phyloP scores from a whole-genome alignment of 2,329 filamentous ascomycete species.

The Paraconiothyrium brasiliense region DNA sequence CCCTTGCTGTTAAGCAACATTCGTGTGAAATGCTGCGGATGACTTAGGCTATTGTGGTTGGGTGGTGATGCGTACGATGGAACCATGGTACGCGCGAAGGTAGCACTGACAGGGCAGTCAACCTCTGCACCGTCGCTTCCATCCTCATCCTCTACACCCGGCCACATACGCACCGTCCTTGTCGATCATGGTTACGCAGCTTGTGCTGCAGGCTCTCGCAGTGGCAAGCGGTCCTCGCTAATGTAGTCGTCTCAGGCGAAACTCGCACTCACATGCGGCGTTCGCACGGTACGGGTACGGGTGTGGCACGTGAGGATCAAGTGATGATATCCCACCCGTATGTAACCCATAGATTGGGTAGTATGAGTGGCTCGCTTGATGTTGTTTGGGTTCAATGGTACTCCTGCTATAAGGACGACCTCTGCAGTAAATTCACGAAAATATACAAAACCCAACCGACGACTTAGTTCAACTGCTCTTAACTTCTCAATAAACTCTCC shows the following conservation, averaged over 20 bases:
- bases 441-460: neutral
- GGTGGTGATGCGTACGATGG: too few species aligned
- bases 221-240: neutral
- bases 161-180: too few species aligned
- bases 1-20: too few species aligned
- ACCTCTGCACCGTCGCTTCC: too few species aligned
- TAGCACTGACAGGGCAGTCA: too few species aligned
- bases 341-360: neutral
- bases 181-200: too few species aligned
- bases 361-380: neutral
- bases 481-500: neutral
- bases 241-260: neutral
- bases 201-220: too few species aligned
- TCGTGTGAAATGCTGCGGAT: too few species aligned
- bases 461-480: neutral
- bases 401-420: neutral
- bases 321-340: neutral
- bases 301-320: neutral
- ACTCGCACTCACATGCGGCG: neutral
- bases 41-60: too few species aligned
- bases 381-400: neutral
- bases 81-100: too few species aligned
- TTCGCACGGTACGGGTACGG: neutral
- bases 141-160: too few species aligned
- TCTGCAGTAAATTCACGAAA: neutral